Evolutionary conservation across 441 rosid species (phyloP).

Genomic region (Bruguiera hainesii): DNA sequence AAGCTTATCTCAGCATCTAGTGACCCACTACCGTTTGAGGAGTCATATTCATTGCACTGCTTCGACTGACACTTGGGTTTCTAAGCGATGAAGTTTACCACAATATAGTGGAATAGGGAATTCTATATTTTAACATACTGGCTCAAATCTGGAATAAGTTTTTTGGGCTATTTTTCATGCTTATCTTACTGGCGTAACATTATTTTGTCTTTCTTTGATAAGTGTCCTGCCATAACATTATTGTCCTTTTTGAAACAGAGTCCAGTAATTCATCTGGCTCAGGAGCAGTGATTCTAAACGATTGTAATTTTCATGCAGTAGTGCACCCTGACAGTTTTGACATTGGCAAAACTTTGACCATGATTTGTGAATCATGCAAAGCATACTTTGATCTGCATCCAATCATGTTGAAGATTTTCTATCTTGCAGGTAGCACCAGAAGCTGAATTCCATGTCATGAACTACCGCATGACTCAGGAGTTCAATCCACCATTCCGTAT

Average conservation of each 20-base stretch:
- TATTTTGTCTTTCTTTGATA: background rate
- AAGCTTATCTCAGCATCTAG: too few species aligned
- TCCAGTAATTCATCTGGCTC: constrained; percentile 60
- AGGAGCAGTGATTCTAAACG: constrained; percentile 70
- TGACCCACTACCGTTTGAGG: too few species aligned
- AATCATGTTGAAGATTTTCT: background rate
- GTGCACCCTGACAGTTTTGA: constrained; percentile 88
- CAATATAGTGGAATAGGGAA: too few species aligned
- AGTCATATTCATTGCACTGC: too few species aligned
- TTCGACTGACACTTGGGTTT: too few species aligned
- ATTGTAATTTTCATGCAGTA: constrained; percentile 87
- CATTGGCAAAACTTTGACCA: constrained; percentile 64
- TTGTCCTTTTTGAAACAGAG: constrained; percentile 38
- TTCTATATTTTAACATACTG: too few species aligned
- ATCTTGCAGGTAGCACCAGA: constrained; percentile 71
- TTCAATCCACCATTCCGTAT: constrained; percentile 86
- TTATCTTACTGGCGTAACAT: background rate
- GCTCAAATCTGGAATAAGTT: too few species aligned
- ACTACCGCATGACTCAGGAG: constrained; percentile 83
- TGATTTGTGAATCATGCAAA: constrained; percentile 34
- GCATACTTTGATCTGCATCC: background rate
- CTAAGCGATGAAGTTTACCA: too few species aligned
- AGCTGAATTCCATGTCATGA: constrained; percentile 93
- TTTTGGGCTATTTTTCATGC: background rate
- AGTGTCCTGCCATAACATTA: too few species aligned